A percentile compares a stretch with the other conserved stretches of the same genome.
phyloP scores from a whole-genome alignment of 2,329 filamentous ascomycete species.

The Bipolaris zeicola region DNA sequence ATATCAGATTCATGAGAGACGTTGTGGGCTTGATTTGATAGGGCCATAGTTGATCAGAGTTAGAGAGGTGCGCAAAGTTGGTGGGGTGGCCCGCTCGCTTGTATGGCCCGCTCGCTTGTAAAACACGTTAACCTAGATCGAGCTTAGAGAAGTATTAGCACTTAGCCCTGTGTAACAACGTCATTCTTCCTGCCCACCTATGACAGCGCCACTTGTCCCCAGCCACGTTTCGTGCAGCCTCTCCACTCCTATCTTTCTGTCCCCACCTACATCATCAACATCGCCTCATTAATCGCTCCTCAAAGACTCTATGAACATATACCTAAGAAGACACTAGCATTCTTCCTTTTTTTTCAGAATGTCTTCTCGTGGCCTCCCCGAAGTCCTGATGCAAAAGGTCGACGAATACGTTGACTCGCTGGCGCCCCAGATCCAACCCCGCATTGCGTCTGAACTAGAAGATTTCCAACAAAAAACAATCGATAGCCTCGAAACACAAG shows the following conservation, averaged over 20 bases:
- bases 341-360: slow-evolving; percentile 6
- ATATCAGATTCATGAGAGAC: too few relatives aligned
- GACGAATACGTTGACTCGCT: slow-evolving; percentile 41
- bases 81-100: too few relatives aligned
- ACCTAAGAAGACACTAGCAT: too few relatives aligned
- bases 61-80: too few relatives aligned
- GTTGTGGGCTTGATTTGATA: too few relatives aligned
- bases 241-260: neutral
- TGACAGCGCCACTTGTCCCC: slow-evolving; percentile 5
- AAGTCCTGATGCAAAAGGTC: slow-evolving; percentile 35
- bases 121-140: too few relatives aligned
- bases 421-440: slow-evolving; percentile 40
- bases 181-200: neutral
- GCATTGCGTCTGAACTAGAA: slow-evolving; percentile 38
- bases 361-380: slow-evolving; percentile 29
- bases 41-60: too few relatives aligned
- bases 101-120: too few relatives aligned
- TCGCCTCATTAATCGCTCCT: neutral
- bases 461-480: slow-evolving; percentile 41
- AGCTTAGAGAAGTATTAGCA: too few relatives aligned
- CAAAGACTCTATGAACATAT: neutral
- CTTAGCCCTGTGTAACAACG: neutral
- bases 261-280: neutral
- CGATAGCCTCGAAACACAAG: slow-evolving; percentile 38
- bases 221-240: slow-evolving; percentile 3